Base-by-base conservation (phyloP, 176 grass and related monocot species). In the Triticum urartu region DNA sequence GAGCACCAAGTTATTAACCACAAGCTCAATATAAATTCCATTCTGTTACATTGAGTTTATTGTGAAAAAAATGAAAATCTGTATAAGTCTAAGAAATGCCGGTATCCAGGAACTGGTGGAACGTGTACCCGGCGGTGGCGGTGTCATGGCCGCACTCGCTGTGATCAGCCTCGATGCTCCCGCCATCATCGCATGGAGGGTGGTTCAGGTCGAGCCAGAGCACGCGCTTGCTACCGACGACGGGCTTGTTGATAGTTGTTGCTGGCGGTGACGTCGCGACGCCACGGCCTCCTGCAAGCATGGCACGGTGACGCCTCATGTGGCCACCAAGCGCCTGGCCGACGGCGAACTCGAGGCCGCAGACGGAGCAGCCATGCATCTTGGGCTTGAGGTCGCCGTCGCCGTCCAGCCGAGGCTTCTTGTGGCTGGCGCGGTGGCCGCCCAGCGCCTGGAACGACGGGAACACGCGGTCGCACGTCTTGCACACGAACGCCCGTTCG, bases 401-500 rank as follows among this genome's bases (percentile, higher is more conserved):
- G 2, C 33, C 35, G 58, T 79, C 13, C 17, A 73, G 39, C 79
- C 64, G 59, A 8, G 73, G 89, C 54, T 83, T 87, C 89, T 90
- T 92, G 78, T 92, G 90, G 86, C 87, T 92, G 64, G 83, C 80
- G 17, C 90, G 73, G 82, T 92, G 90, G 15, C 90, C 90, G 20
- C 90, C 90, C 4, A 92, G 64, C 60, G 87, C 90, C 60, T 89
- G 87, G 68, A 92, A 92, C 47, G 90, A 92, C 60, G 54, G 21
- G 87, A 92, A 89, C 26, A 62, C 70, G 54, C 91, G 93, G 82
- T 86, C 92, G 91, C 96, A 98, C 13, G 96, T 98, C 91, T 95
- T 98, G 90, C 96, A 98, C 64, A 94, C 88, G 84, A 98, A 98
- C 25, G 76, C 65, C 4, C 86, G 69, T 6, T 68, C 86, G 24